Evolutionary conservation across 139 green algal genomes (phyloP).

Genomic region (Axilococcus clingmanii): DNA sequence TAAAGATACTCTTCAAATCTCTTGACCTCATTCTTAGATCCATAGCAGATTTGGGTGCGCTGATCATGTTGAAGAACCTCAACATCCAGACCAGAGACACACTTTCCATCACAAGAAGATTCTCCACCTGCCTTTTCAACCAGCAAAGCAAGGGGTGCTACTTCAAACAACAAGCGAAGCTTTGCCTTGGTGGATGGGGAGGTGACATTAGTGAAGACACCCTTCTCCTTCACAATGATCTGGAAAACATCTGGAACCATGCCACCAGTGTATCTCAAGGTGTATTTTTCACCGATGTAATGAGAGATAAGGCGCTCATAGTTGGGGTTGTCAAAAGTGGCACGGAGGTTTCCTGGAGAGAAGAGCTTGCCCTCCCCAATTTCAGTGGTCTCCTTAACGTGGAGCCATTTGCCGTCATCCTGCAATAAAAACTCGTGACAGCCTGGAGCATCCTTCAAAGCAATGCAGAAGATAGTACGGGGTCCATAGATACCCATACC

Average conservation of each 20-base stretch:
- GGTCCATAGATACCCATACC: conserved; percentile 88
- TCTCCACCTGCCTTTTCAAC: conserved; percentile 77
- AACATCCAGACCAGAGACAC: conserved; percentile 69
- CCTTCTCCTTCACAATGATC: conserved; percentile 95
- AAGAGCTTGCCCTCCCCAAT: conserved; percentile 95
- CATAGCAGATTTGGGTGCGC: conserved; percentile 84
- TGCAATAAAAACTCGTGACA: conserved; percentile 93
- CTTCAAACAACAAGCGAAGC: conserved; percentile 90
- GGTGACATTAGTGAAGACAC: conserved; percentile 90
- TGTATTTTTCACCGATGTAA: conserved; percentile 95
- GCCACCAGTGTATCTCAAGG: conserved; percentile 88
- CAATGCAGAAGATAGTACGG: conserved; percentile 84
- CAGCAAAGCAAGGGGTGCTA: conserved; percentile 35
- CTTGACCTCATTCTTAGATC: conserved; percentile 63
- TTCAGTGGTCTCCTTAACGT: conserved; percentile 87
- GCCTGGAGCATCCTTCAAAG: conserved; percentile 74
- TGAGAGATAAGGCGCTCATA: conserved; percentile 85
- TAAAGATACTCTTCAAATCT: conserved; percentile 89
- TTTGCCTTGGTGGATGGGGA: conserved; percentile 92
- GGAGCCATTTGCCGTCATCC: conserved; percentile 93
- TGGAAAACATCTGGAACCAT: conserved; percentile 96
- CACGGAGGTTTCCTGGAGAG: conserved; percentile 88
- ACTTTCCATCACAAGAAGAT: conserved; percentile 67
- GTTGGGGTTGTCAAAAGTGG: conserved; percentile 88
- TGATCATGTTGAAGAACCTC: conserved; percentile 72